Evolutionary conservation across 2,329 filamentous ascomycete genomes (phyloP), one percentile per base, ranked within the genome.

Genomic region (Fusarium brachygibbosum): DNA sequence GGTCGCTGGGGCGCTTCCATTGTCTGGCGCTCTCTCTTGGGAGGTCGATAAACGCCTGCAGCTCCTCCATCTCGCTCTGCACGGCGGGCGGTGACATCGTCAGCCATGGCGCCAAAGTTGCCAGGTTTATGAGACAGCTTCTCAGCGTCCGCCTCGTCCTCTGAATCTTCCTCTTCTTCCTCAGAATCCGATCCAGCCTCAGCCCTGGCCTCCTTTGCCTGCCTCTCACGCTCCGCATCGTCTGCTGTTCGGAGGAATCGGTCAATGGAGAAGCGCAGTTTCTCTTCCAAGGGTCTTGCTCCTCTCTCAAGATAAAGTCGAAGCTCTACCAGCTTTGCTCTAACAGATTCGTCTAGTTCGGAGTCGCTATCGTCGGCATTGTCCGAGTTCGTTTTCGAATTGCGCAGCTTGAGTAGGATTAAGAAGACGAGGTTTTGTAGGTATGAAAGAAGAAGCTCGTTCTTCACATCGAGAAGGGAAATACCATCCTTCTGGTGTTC

Each of bases 401-500:
- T 88, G 61, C 93, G 89, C 21, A 98, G 80, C 76, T 97, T 95
- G 37, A 97, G 81, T 3, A 97, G 83, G 44, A 97, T 91, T 40
- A 97, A 83, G 73, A 97, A 97, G 44, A 96, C 93, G 6, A 98
- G 88, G 75, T 97, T 97, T 76, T 99, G 95, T 0, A 99, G 85
- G 80, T 99, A 99, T 6, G 95, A 95, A 38, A 99, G 89, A 19
- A 99, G 89, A n/a, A 99, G 86, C 78, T 99, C 96, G 81, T 97
- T 98, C 83, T 99, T 99, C 69, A 93, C 90, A 77, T 98, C 94
- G 75, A 99, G 90, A 1, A 99, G 88, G 1, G 96, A 98, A 61
- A 99, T 96, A 76, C 96, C 95, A 74, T 97, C 90, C 69, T 90
- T 86, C 2, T 92, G 91, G n/a, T 92, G 88, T 49, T 91, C 83